phyloP scores from a whole-genome alignment of 805 yeast genomes.

The Candida khao-thaluensis region DNA sequence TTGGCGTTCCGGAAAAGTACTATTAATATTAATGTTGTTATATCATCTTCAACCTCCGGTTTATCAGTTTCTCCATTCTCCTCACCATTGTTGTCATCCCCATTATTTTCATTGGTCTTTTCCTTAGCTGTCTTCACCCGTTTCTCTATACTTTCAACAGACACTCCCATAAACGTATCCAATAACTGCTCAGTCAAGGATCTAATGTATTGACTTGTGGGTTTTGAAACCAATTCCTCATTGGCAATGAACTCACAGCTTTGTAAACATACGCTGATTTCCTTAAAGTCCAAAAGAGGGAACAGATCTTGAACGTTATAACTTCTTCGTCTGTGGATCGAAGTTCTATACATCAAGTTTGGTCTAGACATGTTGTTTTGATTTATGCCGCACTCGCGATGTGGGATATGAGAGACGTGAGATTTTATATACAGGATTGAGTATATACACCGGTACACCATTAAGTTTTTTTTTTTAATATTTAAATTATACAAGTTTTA shows the following conservation, averaged over 20 bases:
- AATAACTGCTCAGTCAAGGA: slow-evolving; percentile 59
- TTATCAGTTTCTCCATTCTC: slow-evolving; percentile 9
- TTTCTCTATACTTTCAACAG: slow-evolving; percentile 18
- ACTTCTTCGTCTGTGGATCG: slow-evolving; percentile 20
- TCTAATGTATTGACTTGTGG: slow-evolving; percentile 55
- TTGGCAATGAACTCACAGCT: slow-evolving; percentile 61
- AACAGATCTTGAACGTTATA: slow-evolving; percentile 44
- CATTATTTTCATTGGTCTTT: slow-evolving; percentile 2
- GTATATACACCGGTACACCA: too few relatives aligned
- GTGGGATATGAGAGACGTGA: not conserved
- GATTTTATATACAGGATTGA: not conserved
- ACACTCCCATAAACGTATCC: slow-evolving; percentile 58
- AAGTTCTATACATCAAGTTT: slow-evolving; percentile 27
- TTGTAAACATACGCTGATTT: slow-evolving; percentile 56
- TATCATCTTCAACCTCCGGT: slow-evolving; percentile 17
- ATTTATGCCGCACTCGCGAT: slow-evolving; percentile 8
- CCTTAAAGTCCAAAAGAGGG: slow-evolving; percentile 60
- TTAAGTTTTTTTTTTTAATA: too few relatives aligned
- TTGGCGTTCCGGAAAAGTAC: slow-evolving; percentile 59
- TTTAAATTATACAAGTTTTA: too few relatives aligned
- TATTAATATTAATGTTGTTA: slow-evolving; percentile 46
- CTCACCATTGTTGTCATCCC: slow-evolving; percentile 14
- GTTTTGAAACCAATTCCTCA: slow-evolving; percentile 58
- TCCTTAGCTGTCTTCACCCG: slow-evolving; percentile 9
- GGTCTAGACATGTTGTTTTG: slow-evolving; percentile 30